Evolutionary conservation across 1,284 basidiomycete species (phyloP), one percentile per base, ranked within the genome.

Genomic region (Pascua sp.): DNA sequence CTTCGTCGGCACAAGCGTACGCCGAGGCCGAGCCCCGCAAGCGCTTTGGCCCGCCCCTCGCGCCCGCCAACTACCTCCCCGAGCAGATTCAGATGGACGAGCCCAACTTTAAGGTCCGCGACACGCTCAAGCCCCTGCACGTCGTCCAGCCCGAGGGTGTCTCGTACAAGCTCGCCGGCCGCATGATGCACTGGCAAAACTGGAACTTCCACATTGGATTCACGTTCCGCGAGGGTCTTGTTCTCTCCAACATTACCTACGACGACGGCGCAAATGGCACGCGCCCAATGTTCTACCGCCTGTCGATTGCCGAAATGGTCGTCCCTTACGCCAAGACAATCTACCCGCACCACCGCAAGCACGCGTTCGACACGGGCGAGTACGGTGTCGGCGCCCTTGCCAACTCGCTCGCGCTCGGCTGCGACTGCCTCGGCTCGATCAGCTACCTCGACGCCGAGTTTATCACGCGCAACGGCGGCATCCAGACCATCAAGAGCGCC

Each of bases 121-220:
- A 84, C 39, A 88, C 88, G 59, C 60, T 95, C 62, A 95, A 92
- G 77, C 91, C 92, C 4, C 79, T 96, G 45, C 88, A 91, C 68
- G 80, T 96, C 64, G 74, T 89, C 1, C 93, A 96, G 76, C 93
- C 93, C 2, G 89, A 96, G 62, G 92, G 93, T 47, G 91, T 95
- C 17, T 89, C 87, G 65, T 95, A 93, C 81, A 87, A 83, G 76
- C 82, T 95, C 72, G 81, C 86, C 45, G 92, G 91, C 0, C 80
- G 91, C 68, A 83, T 84, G 18, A 58, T 74, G 43, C 57, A 51
- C 17, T 72, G 70, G 71, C 66, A 72, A 53, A 69, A 71, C 51
- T 72, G 68, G 68, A 64, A 62, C 75, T 60, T 68, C 52, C 69
- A 69, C 59, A 53, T 70, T 42, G 66, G 65, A 16, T 70, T 70